Evolutionary conservation across 2,329 filamentous ascomycete genomes (phyloP).

Genomic region (Fusarium sp.): DNA sequence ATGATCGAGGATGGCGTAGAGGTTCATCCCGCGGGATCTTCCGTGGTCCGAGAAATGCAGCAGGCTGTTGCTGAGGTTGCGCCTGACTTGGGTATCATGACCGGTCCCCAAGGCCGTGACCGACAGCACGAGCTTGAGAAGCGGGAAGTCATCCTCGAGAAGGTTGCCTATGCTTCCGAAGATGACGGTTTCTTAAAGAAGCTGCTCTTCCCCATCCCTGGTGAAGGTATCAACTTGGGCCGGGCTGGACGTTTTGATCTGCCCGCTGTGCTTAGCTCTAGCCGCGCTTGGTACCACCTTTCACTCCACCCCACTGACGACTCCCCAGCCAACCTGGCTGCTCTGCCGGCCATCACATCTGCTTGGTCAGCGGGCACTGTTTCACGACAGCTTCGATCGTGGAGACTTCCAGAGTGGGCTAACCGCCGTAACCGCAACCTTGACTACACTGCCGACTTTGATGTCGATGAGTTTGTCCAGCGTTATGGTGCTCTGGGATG

Average conservation of each 20-base stretch:
- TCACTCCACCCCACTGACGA: slow-evolving; percentile 93
- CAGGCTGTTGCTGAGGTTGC: slow-evolving; percentile 81
- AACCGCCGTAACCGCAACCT: slow-evolving; percentile 91
- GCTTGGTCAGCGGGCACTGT: slow-evolving; percentile 94
- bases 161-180: slow-evolving; percentile 83
- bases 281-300: slow-evolving; percentile 94
- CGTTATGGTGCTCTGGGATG: slow-evolving; percentile 88
- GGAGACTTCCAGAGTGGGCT: slow-evolving; percentile 95
- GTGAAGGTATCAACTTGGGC: slow-evolving; percentile 83
- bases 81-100: slow-evolving; percentile 81
- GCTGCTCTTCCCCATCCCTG: slow-evolving; percentile 81
- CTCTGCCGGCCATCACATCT: slow-evolving; percentile 76
- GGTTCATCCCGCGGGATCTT: slow-evolving; percentile 78
- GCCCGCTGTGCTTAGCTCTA: slow-evolving; percentile 77
- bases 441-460: slow-evolving; percentile 97
- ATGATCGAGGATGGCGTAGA: slow-evolving; percentile 96
- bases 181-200: slow-evolving; percentile 84
- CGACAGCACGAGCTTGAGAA: slow-evolving; percentile 83
- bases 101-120: slow-evolving; percentile 74
- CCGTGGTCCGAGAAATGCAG: slow-evolving; percentile 88
- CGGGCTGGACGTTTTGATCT: slow-evolving; percentile 84
- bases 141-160: slow-evolving; percentile 85
- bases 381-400: slow-evolving; percentile 90
- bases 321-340: slow-evolving; percentile 77
- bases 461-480: slow-evolving; percentile 88